phyloP scores from a whole-genome alignment of 129 eudicot species.

The Solidago caesia region DNA sequence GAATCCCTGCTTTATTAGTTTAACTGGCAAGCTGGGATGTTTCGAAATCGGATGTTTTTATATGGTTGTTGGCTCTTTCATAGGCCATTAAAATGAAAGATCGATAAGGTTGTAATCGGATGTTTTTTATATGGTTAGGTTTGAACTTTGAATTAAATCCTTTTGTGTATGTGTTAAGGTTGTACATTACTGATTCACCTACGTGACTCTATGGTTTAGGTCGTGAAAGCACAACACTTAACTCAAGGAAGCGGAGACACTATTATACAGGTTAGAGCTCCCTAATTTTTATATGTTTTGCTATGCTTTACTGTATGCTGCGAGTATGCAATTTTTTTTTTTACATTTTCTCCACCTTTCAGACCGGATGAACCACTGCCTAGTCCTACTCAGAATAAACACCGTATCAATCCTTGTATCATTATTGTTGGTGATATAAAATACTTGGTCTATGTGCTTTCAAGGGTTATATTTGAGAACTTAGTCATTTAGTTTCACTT shows the following conservation, averaged over 20 bases:
- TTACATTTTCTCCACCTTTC: no score
- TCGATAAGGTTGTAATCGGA: background rate
- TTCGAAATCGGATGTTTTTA: background rate
- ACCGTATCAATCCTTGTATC: no score
- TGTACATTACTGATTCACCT: slow-evolving; percentile 1
- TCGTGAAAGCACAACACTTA: slow-evolving; percentile 75
- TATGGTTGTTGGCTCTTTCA: slow-evolving; percentile 5
- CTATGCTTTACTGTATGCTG: background rate
- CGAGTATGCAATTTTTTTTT: no score
- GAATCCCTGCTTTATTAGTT: background rate
- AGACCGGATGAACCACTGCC: no score
- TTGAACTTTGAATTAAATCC: slow-evolving; percentile 7
- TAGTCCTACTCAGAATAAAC: no score
- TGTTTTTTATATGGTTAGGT: background rate
- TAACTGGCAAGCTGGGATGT: background rate
- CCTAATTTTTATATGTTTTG: background rate
- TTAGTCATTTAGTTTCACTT: no score
- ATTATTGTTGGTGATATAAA: no score
- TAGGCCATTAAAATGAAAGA: background rate
- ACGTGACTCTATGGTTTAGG: slow-evolving; percentile 42
- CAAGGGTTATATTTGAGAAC: no score
- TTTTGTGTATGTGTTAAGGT: background rate
- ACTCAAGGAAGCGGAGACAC: slow-evolving; percentile 96
- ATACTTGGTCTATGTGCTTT: no score
- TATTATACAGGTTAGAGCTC: slow-evolving; percentile 65